phyloP scores from a whole-genome alignment of 441 rosid species.

The Erysimum cheiri region DNA sequence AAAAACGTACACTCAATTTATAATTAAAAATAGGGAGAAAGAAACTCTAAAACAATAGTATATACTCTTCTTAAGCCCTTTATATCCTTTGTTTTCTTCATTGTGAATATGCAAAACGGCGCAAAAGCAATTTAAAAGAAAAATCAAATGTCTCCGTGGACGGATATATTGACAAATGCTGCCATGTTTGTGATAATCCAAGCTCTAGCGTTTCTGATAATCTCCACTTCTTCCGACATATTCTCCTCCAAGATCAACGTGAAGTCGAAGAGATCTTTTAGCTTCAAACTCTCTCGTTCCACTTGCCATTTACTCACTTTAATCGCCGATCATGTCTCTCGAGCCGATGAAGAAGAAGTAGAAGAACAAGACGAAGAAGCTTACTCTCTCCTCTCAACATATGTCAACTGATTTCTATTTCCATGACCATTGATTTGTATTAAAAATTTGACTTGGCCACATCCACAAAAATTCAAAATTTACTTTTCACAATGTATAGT shows the following conservation, averaged over 20 bases:
- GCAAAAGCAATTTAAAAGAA: not conserved
- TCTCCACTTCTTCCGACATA: slow-evolving; percentile 9
- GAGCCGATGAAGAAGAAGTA: not conserved
- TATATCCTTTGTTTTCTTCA: not conserved
- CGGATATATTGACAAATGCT: not conserved
- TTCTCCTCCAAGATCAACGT: slow-evolving; percentile 12
- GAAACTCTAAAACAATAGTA: not conserved
- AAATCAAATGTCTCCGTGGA: not conserved
- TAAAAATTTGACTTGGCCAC: not conserved
- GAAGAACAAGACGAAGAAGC: not conserved
- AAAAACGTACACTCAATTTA: slow-evolving; percentile 13
- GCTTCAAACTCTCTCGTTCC: slow-evolving; percentile 1
- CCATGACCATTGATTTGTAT: not conserved
- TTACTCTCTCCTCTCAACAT: not conserved
- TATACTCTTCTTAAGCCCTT: not conserved
- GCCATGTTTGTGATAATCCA: slow-evolving; percentile 12
- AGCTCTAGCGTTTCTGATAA: slow-evolving; percentile 15
- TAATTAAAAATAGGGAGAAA: not conserved
- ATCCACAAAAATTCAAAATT: not conserved
- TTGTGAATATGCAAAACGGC: not conserved
- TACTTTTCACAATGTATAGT: not conserved
- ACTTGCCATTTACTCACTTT: not conserved
- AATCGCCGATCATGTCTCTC: slow-evolving; percentile 10
- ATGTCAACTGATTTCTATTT: not conserved
- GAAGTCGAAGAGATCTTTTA: not conserved